These are phyloP conservation scores for Cercospora sp. DNA, from an alignment of 2,329 filamentous ascomycete genomes.

Conservation along the genomic window DNA sequence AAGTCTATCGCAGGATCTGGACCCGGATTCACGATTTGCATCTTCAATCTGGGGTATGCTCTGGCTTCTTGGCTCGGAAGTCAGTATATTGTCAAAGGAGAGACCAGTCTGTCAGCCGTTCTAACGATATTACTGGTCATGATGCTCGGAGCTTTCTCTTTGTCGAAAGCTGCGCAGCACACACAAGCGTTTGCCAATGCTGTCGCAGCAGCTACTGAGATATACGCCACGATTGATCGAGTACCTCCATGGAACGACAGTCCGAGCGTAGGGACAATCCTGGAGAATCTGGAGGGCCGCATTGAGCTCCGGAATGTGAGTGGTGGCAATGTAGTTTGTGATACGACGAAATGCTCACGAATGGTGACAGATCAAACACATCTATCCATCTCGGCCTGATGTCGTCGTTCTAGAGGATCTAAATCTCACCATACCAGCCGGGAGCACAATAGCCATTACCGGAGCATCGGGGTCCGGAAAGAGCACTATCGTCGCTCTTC, in stretches of 20 bases:
- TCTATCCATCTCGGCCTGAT: constrained; percentile 90
- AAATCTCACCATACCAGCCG: constrained; percentile 75
- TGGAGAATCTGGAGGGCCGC: constrained; percentile 73
- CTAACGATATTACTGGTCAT: constrained; percentile 86
- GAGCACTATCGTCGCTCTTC: constrained; percentile 48
- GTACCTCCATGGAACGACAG: constrained; percentile 78
- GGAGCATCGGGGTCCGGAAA: constrained; percentile 53
- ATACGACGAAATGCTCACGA: constrained; percentile 27
- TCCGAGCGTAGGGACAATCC: constrained; percentile 65
- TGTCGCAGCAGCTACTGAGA: constrained; percentile 82
- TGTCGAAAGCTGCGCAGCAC: constrained; percentile 86
- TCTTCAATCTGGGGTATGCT: constrained; percentile 84
- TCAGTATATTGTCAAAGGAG: constrained; percentile 67
- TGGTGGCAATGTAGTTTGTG: neutral
- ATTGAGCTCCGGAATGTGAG: constrained; percentile 70
- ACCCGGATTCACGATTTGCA: constrained; percentile 78
- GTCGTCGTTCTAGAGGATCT: constrained; percentile 86
- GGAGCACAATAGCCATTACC: constrained; percentile 62
- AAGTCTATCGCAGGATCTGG: constrained; percentile 74
- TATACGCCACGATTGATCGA: constrained; percentile 91
- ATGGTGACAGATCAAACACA: constrained; percentile 66
- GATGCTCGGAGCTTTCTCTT: constrained; percentile 88
- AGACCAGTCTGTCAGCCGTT: constrained; percentile 68
- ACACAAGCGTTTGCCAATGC: constrained; percentile 81
- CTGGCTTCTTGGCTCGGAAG: constrained; percentile 88